A percentile compares a stretch with the other conserved stretches of the same genome.
phyloP scores from a whole-genome alignment of 345 rosid genomes.

The Clausena lansium region DNA sequence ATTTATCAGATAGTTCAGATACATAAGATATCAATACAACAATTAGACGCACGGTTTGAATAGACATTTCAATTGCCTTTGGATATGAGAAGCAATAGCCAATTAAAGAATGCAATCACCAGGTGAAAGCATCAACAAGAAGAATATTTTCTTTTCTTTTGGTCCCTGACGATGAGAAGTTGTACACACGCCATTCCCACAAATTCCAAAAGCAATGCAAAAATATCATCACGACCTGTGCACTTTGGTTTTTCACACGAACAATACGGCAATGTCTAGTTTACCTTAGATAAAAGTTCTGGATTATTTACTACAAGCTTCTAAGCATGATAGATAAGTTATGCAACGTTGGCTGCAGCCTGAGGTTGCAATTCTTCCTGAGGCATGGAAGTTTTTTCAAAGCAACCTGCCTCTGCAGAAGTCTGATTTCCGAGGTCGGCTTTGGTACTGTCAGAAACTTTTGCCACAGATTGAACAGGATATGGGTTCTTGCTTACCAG shows the following conservation, averaged over 20 bases:
- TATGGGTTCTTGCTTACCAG: conserved; percentile 80
- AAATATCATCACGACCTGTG: conserved; percentile 6
- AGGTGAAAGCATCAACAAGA: background rate
- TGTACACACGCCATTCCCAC: conserved; percentile 4
- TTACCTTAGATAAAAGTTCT: background rate
- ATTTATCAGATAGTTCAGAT: background rate
- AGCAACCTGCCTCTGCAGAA: conserved; percentile 19
- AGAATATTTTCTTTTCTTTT: background rate
- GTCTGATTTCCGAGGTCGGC: conserved; percentile 5
- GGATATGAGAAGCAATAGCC: background rate
- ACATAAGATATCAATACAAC: background rate
- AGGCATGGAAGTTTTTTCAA: conserved; percentile 29
- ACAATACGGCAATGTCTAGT: background rate
- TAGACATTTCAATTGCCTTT: conserved; percentile 19
- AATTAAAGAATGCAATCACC: background rate
- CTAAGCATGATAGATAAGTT: conserved; percentile 14
- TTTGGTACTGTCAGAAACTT: conserved; percentile 33
- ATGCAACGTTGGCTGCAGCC: conserved; percentile 26
- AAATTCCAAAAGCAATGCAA: conserved; percentile 7
- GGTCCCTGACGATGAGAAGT: background rate
- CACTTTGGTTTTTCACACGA: background rate
- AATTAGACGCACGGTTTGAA: background rate
- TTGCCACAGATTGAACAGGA: conserved; percentile 34
- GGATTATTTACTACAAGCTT: conserved; percentile 3
- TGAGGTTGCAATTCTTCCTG: conserved; percentile 29